Conservation (phyloP, 2,329 filamentous ascomycete species). For the Raffaelea arxii region DNA sequence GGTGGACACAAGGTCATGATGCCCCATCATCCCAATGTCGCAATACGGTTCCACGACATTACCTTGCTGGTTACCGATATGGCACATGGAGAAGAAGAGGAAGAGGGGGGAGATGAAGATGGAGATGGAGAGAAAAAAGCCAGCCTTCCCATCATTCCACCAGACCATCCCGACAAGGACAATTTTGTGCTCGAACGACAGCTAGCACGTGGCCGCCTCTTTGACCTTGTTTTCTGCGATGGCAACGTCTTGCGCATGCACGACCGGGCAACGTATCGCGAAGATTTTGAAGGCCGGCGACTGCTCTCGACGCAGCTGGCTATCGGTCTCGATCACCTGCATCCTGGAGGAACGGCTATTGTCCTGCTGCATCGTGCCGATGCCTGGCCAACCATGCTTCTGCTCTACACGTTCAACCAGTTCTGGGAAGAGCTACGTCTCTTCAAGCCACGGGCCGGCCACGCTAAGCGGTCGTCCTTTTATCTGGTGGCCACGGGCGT, state of each 20-base stretch:
- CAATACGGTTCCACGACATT: slow-evolving; percentile 29
- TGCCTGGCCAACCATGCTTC: slow-evolving; percentile 22
- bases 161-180: slow-evolving; percentile 19
- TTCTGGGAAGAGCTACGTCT: slow-evolving; percentile 32
- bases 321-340: slow-evolving; percentile 34
- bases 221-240: slow-evolving; percentile 37
- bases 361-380: slow-evolving; percentile 40
- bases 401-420: slow-evolving; percentile 28
- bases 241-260: slow-evolving; percentile 35
- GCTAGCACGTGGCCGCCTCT: slow-evolving; percentile 29
- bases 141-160: too few relatives aligned
- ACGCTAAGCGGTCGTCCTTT: slow-evolving; percentile 37
- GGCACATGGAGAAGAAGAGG: too few relatives aligned
- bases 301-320: slow-evolving; percentile 29
- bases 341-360: slow-evolving; percentile 37
- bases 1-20: slow-evolving; percentile 33
- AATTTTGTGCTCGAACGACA: slow-evolving; percentile 15
- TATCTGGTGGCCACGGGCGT: slow-evolving; percentile 40
- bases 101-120: not conserved
- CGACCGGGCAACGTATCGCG: slow-evolving; percentile 19
- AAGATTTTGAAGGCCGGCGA: slow-evolving; percentile 24
- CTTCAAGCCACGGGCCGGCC: slow-evolving; percentile 31
- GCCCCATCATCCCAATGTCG: slow-evolving; percentile 6
- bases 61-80: slow-evolving; percentile 42
- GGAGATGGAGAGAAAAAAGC: too few relatives aligned